Percentiles rank a stretch among this genome's conserved stretches.
phyloP scores from a whole-genome alignment of 2,329 filamentous ascomycete genomes.

The Stagonosporopsis chrysanthemi region DNA sequence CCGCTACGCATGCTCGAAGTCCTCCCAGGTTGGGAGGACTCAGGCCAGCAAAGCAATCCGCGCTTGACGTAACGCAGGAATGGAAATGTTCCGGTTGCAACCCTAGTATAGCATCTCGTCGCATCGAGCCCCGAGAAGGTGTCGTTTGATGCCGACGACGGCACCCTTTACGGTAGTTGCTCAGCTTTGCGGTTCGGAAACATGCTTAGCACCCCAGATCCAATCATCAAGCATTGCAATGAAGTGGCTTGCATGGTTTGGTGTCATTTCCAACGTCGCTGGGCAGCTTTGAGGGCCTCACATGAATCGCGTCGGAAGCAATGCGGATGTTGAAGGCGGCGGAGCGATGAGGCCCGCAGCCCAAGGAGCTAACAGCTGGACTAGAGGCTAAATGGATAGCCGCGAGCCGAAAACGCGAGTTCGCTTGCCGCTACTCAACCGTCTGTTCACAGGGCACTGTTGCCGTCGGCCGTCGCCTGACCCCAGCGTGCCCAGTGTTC shows the following conservation, averaged over 20 bases:
- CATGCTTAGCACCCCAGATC: not conserved
- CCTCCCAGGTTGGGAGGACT: not conserved
- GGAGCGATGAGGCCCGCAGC: slow-evolving; percentile 8
- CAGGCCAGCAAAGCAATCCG: not conserved
- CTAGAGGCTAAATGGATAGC: slow-evolving; percentile 1
- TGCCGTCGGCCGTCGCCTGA: not conserved
- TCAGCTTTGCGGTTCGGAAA: not conserved
- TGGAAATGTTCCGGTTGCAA: slow-evolving; percentile 8
- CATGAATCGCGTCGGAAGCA: slow-evolving; percentile 13
- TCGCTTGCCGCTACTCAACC: slow-evolving; percentile 5
- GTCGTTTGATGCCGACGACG: slow-evolving; percentile 2
- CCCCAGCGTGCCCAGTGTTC: no score
- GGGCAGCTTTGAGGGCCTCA: not conserved
- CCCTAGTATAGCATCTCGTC: slow-evolving; percentile 5
- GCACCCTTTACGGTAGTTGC: not conserved
- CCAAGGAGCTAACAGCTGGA: not conserved
- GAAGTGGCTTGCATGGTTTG: not conserved
- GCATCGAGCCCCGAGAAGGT: slow-evolving; percentile 12
- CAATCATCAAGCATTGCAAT: not conserved
- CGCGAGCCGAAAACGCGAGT: slow-evolving; percentile 12
- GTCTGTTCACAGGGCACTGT: not conserved
- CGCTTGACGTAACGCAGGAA: slow-evolving; percentile 10
- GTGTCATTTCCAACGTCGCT: not conserved
- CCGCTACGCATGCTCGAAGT: not conserved
- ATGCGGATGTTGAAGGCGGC: slow-evolving; percentile 5